Percentiles rank a stretch among this genome's conserved stretches.
Evolutionary conservation across 495 filamentous ascomycete genomes (phyloP).

Genomic region (Pseudoneurospora amorphoporcata): DNA sequence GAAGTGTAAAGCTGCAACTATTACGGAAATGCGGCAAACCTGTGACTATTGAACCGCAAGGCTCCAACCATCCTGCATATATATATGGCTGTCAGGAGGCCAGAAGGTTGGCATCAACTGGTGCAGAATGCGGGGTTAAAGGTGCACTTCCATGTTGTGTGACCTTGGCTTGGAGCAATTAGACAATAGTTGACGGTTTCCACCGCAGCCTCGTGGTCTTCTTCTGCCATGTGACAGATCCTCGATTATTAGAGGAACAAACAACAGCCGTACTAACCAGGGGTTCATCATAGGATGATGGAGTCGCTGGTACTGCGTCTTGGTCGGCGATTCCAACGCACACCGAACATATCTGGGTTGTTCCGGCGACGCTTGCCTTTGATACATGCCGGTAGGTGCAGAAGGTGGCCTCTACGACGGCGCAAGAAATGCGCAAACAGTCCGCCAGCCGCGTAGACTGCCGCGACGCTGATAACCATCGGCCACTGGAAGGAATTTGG

Average conservation of each 20-base stretch:
- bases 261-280: neutral
- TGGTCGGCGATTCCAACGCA: neutral
- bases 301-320: neutral
- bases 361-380: neutral
- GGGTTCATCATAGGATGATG: neutral
- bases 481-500: slow-evolving; percentile 55
- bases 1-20: neutral
- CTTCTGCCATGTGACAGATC: neutral
- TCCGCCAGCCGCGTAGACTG: slow-evolving; percentile 36
- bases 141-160: neutral
- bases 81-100: neutral
- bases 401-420: slow-evolving; percentile 49
- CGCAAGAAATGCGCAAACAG: slow-evolving; percentile 49
- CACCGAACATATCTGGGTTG: neutral
- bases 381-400: slow-evolving; percentile 30
- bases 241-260: neutral
- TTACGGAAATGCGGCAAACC: neutral
- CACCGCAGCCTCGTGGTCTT: neutral
- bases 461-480: slow-evolving; percentile 43
- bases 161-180: neutral
- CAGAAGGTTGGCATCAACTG: neutral
- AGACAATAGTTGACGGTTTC: neutral
- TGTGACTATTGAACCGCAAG: neutral
- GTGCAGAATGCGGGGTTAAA: neutral
- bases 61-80: neutral